Evolutionary conservation across 768 basidiomycete genomes (phyloP).

Genomic region (Serpula lacrymans): DNA sequence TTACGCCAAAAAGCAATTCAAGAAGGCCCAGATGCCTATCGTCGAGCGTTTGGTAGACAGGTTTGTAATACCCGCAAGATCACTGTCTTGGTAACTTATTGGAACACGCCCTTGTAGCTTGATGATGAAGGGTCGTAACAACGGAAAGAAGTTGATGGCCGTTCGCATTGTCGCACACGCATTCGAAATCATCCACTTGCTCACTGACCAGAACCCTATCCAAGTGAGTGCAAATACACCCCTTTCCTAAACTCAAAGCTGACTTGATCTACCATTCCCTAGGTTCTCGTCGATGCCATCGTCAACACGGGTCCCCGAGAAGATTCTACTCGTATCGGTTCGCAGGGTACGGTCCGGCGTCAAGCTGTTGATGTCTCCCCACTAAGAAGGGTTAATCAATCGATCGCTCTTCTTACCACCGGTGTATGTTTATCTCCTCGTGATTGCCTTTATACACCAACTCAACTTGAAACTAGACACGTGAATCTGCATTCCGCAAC

Average conservation of each 20-base stretch:
- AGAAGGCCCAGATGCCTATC: slow-evolving; percentile 99
- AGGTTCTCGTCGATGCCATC: slow-evolving; percentile 97
- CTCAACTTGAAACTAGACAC: slow-evolving; percentile 60
- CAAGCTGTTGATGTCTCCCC: slow-evolving; percentile 99
- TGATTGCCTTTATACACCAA: slow-evolving; percentile 3
- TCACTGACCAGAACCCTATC: slow-evolving; percentile 99
- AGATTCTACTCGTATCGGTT: slow-evolving; percentile 99
- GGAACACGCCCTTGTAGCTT: slow-evolving; percentile 46
- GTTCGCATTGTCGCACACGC: slow-evolving; percentile 99
- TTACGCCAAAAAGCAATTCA: slow-evolving; percentile 99
- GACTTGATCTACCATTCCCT: neutral
- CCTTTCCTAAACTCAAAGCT: no score
- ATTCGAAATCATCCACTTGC: slow-evolving; percentile 99
- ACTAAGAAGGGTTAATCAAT: slow-evolving; percentile 96
- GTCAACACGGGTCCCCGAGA: slow-evolving; percentile 99
- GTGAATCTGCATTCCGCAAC: slow-evolving; percentile 99
- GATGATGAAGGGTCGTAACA: slow-evolving; percentile 99
- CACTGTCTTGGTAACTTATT: slow-evolving; percentile 1
- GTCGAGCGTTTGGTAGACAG: slow-evolving; percentile 98
- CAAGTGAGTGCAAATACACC: slow-evolving; percentile 59
- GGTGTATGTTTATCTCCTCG: slow-evolving; percentile 60
- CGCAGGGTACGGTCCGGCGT: slow-evolving; percentile 98
- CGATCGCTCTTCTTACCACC: slow-evolving; percentile 89
- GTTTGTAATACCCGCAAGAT: slow-evolving; percentile 38
- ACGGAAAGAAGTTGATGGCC: slow-evolving; percentile 98